A percentile compares a stretch with the other conserved stretches of the same genome.
phyloP scores from a whole-genome alignment of 2,329 filamentous ascomycete species.

The Chaetomium sp. region DNA sequence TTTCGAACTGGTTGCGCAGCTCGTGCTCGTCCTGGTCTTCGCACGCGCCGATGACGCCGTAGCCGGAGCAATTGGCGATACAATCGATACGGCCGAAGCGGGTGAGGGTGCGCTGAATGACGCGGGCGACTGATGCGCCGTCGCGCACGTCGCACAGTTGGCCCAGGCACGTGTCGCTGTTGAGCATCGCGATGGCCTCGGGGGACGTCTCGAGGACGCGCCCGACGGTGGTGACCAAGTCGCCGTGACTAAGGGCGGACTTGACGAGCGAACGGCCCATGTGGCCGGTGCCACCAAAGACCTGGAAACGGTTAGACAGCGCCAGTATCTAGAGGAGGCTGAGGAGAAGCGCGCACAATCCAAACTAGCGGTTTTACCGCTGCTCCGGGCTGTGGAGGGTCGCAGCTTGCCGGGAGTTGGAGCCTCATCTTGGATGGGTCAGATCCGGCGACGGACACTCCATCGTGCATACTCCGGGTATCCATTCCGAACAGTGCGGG shows the following conservation, averaged over 20 bases:
- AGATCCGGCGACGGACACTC: slow-evolving; percentile 33
- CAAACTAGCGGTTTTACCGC: slow-evolving; percentile 78
- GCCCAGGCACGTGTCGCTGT: slow-evolving; percentile 73
- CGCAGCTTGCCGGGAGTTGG: slow-evolving; percentile 79
- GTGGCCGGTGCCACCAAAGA: slow-evolving; percentile 96
- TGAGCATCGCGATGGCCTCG: slow-evolving; percentile 67
- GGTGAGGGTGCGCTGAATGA: slow-evolving; percentile 69
- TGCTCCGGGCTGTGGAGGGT: slow-evolving; percentile 73
- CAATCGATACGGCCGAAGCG: slow-evolving; percentile 84
- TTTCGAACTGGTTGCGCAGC: slow-evolving; percentile 93
- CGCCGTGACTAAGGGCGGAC: slow-evolving; percentile 74
- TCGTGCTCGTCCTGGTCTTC: slow-evolving; percentile 97
- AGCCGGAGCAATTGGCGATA: slow-evolving; percentile 91
- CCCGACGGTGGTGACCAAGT: slow-evolving; percentile 84
- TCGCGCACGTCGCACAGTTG: slow-evolving; percentile 89
- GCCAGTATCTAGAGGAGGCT: background rate
- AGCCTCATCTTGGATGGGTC: slow-evolving; percentile 43
- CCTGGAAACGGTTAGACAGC: slow-evolving; percentile 47
- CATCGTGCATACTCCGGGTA: slow-evolving; percentile 32
- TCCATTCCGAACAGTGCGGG: slow-evolving; percentile 31
- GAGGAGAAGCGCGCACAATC: slow-evolving; percentile 64
- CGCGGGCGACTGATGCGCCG: slow-evolving; percentile 72
- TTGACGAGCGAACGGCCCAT: slow-evolving; percentile 92
- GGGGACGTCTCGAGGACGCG: slow-evolving; percentile 75
- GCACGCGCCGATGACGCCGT: slow-evolving; percentile 92